Conservation (phyloP, 2,329 filamentous ascomycete species). For the Arachnomyces sp. region DNA sequence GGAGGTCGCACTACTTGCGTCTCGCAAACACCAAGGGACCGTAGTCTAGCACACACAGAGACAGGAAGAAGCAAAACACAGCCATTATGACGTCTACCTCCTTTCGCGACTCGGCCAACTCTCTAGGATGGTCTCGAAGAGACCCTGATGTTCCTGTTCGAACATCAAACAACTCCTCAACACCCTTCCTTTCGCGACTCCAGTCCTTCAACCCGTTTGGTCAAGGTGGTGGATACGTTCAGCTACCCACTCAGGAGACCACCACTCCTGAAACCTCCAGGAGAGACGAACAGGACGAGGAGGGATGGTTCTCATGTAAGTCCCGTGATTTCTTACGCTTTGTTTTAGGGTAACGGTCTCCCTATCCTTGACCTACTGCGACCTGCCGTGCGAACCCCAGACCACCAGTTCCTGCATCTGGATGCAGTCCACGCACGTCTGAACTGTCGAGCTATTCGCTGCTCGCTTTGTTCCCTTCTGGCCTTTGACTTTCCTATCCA, state of each 20-base stretch:
- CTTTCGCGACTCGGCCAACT: constrained; percentile 92
- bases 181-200: constrained; percentile 70
- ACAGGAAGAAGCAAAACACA: constrained; percentile 9
- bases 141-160: constrained; percentile 68
- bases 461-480: constrained; percentile 3
- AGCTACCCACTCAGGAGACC: constrained; percentile 80
- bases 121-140: constrained; percentile 86
- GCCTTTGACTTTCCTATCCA: background rate
- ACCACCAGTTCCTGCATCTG: constrained; percentile 32
- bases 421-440: constrained; percentile 20
- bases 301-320: constrained; percentile 93
- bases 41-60: no score
- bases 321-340: constrained; percentile 23
- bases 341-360: background rate
- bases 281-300: constrained; percentile 78
- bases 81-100: constrained; percentile 69
- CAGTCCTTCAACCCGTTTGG: constrained; percentile 84
- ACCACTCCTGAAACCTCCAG: constrained; percentile 76
- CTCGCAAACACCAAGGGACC: no score
- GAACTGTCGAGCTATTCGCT: constrained; percentile 1
- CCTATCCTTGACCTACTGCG: constrained; percentile 2
- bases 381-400: constrained; percentile 25
- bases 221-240: constrained; percentile 70
- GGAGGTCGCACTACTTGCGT: no score
- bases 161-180: constrained; percentile 52